Percentiles rank a stretch among this genome's conserved stretches.
Conservation (phyloP, 1,284 basidiomycete genomes). For the Volvariella volvacea region DNA sequence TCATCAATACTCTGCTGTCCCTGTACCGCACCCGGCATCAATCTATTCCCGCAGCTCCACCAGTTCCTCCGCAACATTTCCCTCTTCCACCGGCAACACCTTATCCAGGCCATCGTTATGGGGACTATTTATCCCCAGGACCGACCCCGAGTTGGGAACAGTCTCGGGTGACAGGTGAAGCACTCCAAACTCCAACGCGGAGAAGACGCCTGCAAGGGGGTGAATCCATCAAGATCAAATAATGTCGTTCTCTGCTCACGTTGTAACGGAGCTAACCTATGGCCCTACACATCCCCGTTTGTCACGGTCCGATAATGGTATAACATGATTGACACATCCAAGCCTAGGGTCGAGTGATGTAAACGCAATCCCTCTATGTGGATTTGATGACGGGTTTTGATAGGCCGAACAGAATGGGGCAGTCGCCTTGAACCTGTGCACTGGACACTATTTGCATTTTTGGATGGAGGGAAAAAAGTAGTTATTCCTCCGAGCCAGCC, state of each 20-base stretch:
- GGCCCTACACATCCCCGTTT: too few species aligned
- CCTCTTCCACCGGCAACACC: slow-evolving; percentile 34
- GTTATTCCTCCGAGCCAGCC: slow-evolving; percentile 40
- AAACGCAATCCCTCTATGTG: too few species aligned
- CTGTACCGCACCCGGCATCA: slow-evolving; percentile 63
- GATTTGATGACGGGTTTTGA: too few species aligned
- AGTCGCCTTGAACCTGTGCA: too few species aligned
- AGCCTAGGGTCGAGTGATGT: too few species aligned
- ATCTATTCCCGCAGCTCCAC: slow-evolving; percentile 24
- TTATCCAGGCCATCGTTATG: slow-evolving; percentile 39
- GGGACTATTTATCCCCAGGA: slow-evolving; percentile 39
- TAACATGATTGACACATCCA: too few species aligned
- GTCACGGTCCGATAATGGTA: too few species aligned
- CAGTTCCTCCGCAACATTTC: slow-evolving; percentile 30
- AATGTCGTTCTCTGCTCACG: slow-evolving; percentile 7
- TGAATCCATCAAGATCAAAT: slow-evolving; percentile 52
- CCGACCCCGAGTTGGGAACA: slow-evolving; percentile 40
- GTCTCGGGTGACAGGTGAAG: slow-evolving; percentile 28
- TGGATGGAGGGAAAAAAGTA: too few species aligned
- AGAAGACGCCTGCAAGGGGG: slow-evolving; percentile 60
- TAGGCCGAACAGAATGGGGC: too few species aligned
- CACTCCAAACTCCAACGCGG: slow-evolving; percentile 44
- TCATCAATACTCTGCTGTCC: slow-evolving; percentile 78
- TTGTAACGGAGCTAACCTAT: not conserved
- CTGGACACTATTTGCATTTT: too few species aligned